These are phyloP conservation scores for Mortierella polycephala DNA, from an alignment of 371 early-diverging fungal genomes.

Conservation along the genomic window DNA sequence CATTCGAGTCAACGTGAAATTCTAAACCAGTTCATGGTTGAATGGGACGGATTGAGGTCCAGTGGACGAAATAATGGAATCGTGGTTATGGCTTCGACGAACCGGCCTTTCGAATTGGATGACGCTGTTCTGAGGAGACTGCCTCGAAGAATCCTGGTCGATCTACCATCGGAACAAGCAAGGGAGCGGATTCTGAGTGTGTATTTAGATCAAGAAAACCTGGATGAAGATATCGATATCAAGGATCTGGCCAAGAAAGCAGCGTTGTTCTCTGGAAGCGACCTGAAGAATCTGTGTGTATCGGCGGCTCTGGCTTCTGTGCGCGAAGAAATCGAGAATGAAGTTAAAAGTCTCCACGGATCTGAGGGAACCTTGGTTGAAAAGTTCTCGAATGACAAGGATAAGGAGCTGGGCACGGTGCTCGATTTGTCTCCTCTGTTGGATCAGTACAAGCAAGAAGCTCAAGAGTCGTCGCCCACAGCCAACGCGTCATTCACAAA, in stretches of 20 bases:
- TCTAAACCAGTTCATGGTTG: slow-evolving; percentile 95
- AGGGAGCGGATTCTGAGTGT: slow-evolving; percentile 84
- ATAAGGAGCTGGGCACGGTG: slow-evolving; percentile 30
- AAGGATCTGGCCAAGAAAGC: slow-evolving; percentile 76
- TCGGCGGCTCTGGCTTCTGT: slow-evolving; percentile 87
- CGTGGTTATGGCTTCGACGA: slow-evolving; percentile 95
- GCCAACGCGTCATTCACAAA: slow-evolving; percentile 17
- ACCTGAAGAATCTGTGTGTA: slow-evolving; percentile 97
- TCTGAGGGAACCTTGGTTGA: neutral
- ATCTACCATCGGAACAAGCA: slow-evolving; percentile 88
- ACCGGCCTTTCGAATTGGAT: slow-evolving; percentile 98
- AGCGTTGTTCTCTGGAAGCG: slow-evolving; percentile 93
- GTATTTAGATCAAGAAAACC: slow-evolving; percentile 80
- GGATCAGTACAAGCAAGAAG: slow-evolving; percentile 22
- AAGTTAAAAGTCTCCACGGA: slow-evolving; percentile 23
- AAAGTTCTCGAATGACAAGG: neutral
- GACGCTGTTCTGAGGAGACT: slow-evolving; percentile 97
- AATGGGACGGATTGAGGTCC: slow-evolving; percentile 95
- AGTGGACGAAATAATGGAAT: slow-evolving; percentile 76
- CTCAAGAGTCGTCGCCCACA: neutral
- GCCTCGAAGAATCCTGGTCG: slow-evolving; percentile 94
- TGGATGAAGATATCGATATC: slow-evolving; percentile 63
- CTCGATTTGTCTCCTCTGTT: slow-evolving; percentile 51
- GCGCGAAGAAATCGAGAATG: slow-evolving; percentile 66
- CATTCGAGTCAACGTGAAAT: slow-evolving; percentile 82